These are phyloP conservation scores for Toxicodendron radicans DNA, from an alignment of 345 rosid species.

Conservation along the genomic window DNA sequence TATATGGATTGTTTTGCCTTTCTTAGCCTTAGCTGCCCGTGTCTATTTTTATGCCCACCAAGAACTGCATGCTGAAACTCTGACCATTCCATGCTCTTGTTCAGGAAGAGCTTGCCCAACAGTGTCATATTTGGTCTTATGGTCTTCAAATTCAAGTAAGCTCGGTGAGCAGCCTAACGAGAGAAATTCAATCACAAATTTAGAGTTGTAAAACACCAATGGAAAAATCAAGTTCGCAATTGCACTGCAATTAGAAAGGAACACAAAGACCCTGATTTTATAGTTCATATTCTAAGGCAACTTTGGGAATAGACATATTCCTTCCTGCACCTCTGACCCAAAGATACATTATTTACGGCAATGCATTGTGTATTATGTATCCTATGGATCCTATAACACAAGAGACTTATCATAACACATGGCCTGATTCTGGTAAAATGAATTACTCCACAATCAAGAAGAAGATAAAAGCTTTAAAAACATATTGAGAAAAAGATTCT, in stretches of 20 bases:
- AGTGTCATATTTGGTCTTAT: constrained; percentile 87
- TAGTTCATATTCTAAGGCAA: neutral
- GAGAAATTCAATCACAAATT: neutral
- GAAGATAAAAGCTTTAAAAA: neutral
- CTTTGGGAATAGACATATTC: neutral
- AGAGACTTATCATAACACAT: neutral
- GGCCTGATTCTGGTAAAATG: neutral
- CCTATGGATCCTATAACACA: no score
- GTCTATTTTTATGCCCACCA: constrained; percentile 77
- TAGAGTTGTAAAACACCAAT: neutral
- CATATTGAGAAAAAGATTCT: neutral
- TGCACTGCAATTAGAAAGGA: neutral
- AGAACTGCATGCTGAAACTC: constrained; percentile 67
- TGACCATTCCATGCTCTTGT: constrained; percentile 76
- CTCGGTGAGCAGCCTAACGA: constrained; percentile 72
- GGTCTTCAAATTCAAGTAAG: constrained; percentile 75
- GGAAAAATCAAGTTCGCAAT: neutral
- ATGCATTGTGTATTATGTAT: no score
- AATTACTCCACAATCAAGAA: neutral
- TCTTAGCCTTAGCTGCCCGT: constrained; percentile 68
- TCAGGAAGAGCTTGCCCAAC: constrained; percentile 75
- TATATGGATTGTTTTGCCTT: constrained; percentile 85
- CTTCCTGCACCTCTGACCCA: neutral
- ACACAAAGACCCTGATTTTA: neutral
- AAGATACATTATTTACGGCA: neutral